Conservation (phyloP, 2,329 filamentous ascomycete species). For the Dothistroma pini region DNA sequence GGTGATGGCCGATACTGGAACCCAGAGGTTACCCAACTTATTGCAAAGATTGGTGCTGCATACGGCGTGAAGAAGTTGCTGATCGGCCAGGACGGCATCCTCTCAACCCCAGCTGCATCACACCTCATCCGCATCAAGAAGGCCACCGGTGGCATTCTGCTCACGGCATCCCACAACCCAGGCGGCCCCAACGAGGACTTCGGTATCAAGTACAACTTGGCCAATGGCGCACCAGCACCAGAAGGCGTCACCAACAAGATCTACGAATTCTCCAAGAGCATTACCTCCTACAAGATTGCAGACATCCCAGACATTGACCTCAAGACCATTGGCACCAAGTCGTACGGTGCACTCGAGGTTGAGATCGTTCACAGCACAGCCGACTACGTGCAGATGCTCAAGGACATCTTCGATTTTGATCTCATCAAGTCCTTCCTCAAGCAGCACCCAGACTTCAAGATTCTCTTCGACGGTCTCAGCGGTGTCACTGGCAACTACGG, state of each 20-base stretch:
- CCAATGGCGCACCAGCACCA: slow-evolving; percentile 92
- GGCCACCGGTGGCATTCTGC: slow-evolving; percentile 91
- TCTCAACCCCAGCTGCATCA: slow-evolving; percentile 93
- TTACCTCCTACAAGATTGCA: slow-evolving; percentile 88
- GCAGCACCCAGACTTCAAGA: slow-evolving; percentile 85
- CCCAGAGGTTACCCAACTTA: slow-evolving; percentile 91
- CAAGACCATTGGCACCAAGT: slow-evolving; percentile 73
- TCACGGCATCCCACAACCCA: slow-evolving; percentile 98
- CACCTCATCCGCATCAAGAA: slow-evolving; percentile 93
- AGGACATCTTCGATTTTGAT: slow-evolving; percentile 97
- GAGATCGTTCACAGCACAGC: slow-evolving; percentile 91
- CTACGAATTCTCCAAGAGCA: slow-evolving; percentile 81
- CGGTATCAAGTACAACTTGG: slow-evolving; percentile 99
- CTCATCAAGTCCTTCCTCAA: slow-evolving; percentile 92
- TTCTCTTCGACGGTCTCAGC: slow-evolving; percentile 90
- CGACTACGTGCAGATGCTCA: slow-evolving; percentile 93
- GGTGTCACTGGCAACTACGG: slow-evolving; percentile 97
- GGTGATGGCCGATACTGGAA: slow-evolving; percentile 98
- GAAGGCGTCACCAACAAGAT: slow-evolving; percentile 99
- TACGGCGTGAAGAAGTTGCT: slow-evolving; percentile 99
- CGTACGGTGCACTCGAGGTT: slow-evolving; percentile 82
- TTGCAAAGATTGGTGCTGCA: slow-evolving; percentile 93
- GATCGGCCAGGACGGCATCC: slow-evolving; percentile 92
- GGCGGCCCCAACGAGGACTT: slow-evolving; percentile 97
- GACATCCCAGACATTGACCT: slow-evolving; percentile 86